Base-by-base conservation (phyloP, 805 yeast genomes). In the Candida xiaguanensis region DNA sequence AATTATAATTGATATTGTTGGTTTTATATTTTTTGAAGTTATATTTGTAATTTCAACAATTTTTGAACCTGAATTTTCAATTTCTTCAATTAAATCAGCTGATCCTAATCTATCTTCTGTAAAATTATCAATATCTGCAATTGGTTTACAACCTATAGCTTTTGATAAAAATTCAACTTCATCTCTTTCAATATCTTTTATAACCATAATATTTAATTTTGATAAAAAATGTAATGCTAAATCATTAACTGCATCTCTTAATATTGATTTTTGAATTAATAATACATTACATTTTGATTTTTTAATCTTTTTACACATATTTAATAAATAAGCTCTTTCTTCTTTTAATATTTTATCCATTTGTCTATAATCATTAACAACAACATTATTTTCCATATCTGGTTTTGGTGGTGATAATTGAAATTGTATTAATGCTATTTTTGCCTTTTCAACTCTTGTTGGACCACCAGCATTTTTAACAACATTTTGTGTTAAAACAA, bases 341-440 rank as follows among this genome's bases (percentile, higher is more conserved):
- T 93, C 99, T 59, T 95, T 93, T 59, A 93, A 74, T 52, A 93
- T 93, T 70, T 91, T 93, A 66, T 93, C 99, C 99, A 93, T 93
- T 67, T 93, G 99, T 65, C 99, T 80, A 71, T 93, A 93, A 64
- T 93, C 99, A 58, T 86, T 93, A 40, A 93, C 98, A 42, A 93
- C 95, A 36, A 93, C 91, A 59, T 90, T 91, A 64, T 93, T 93
- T 69, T 93, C 99, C 84, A 95, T 84, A 58, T 89, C 97, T 15
- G 97, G 97, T 60, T 89, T 89, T 49, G 97, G 97, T 17, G 97
- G 96, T 15, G 96, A 87, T 46, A 89, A 76, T 72, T 86, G 99
- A 72, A 86, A 93, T 71, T 89, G 99, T 56, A 85, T 78, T 56
- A 85, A 76, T 20, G 85, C 98, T 58, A 88, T 88, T 49, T 75